These are phyloP conservation scores for Daldinia eschscholtzii DNA, from an alignment of 2,329 filamentous ascomycete species.

Conservation along the genomic window DNA sequence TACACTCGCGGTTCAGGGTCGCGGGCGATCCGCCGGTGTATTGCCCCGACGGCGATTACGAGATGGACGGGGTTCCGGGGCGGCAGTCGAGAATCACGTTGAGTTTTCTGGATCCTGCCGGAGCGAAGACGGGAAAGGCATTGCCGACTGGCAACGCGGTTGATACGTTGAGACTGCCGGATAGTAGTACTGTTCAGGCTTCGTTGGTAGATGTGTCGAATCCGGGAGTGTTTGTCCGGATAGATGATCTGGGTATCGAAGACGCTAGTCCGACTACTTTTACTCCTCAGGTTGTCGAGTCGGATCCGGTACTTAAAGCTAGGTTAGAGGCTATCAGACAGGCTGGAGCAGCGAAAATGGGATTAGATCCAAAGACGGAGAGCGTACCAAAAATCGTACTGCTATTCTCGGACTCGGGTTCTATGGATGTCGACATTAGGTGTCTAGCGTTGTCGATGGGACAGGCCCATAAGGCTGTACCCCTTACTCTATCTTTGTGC, in stretches of 20 bases:
- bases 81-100: conserved; percentile 54
- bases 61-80: conserved; percentile 58
- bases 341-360: conserved; percentile 56
- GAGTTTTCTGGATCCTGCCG: conserved; percentile 56
- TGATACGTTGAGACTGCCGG: conserved; percentile 51
- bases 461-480: conserved; percentile 60
- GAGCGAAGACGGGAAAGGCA: conserved; percentile 57
- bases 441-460: conserved; percentile 63
- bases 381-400: conserved; percentile 63
- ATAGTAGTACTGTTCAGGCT: conserved; percentile 50
- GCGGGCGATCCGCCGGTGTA: conserved; percentile 46
- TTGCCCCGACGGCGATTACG: conserved; percentile 52
- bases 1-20: conserved; percentile 56
- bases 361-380: conserved; percentile 54
- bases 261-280: conserved; percentile 19
- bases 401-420: conserved; percentile 43
- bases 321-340: conserved; percentile 55
- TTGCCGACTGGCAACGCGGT: conserved; percentile 56
- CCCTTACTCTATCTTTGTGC: conserved; percentile 57
- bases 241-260: conserved; percentile 50
- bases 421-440: conserved; percentile 54
- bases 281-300: conserved; percentile 52
- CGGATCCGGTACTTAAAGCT: conserved; percentile 49
- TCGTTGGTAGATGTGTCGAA: conserved; percentile 59
- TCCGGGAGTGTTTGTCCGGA: conserved; percentile 57